These are phyloP conservation scores for maize (Zea mays) DNA, from an alignment of 176 grass and related monocot genomes.

Conservation along the genomic window Zm-B73-REFERENCE-NAM-5.0 NC_050104.1:155493501-155494000, in stretches of 20 bases:
- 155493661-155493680: not conserved
- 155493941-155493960: not conserved
- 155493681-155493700: not conserved
- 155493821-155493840: not conserved
- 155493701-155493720: slow-evolving; percentile 17
- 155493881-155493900: not conserved
- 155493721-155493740: slow-evolving; percentile 16
- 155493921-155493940: not conserved
- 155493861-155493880: not conserved
- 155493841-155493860: not conserved
- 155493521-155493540: slow-evolving; percentile 71
- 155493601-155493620: slow-evolving; percentile 36
- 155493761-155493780: slow-evolving; percentile 18
- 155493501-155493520: slow-evolving; percentile 82
- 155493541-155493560: slow-evolving; percentile 69
- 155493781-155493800: not conserved
- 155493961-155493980: not conserved
- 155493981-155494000: too few relatives aligned
- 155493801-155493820: not conserved
- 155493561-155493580: slow-evolving; percentile 45
- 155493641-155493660: slow-evolving; percentile 55
- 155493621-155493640: slow-evolving; percentile 52
- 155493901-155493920: not conserved
- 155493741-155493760: not conserved
- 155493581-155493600: not conserved